phyloP scores from a whole-genome alignment of 352 stramenopile genomes.

The Phytophthora megakarya region DNA sequence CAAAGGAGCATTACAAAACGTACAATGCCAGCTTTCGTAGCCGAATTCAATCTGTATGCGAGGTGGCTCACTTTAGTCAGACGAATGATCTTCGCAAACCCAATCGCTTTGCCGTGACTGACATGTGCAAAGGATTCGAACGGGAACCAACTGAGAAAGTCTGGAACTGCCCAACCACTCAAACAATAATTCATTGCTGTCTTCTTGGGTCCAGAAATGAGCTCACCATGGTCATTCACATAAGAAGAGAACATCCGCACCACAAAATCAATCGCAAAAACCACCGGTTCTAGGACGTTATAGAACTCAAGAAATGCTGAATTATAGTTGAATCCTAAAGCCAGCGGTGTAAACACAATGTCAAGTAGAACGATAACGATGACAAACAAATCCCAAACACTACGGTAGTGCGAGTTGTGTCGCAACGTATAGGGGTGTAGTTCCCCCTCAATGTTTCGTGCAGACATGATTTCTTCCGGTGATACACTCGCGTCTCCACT shows the following conservation, averaged over 20 bases:
- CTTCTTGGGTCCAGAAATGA: conserved; percentile 52
- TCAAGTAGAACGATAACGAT: conserved; percentile 58
- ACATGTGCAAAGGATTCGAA: conserved; percentile 47
- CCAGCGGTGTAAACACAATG: conserved; percentile 58
- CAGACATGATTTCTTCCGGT: conserved; percentile 43
- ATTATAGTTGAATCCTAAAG: conserved; percentile 58
- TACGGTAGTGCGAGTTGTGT: conserved; percentile 49
- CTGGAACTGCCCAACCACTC: conserved; percentile 56
- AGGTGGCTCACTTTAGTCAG: conserved; percentile 72
- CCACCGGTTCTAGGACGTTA: conserved; percentile 43
- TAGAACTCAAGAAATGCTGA: conserved; percentile 30
- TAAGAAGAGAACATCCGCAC: conserved; percentile 69
- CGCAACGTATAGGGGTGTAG: conserved; percentile 52
- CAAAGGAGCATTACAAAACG: conserved; percentile 55
- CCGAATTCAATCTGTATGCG: conserved; percentile 53
- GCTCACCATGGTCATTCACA: conserved; percentile 45
- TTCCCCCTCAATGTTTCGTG: conserved; percentile 37
- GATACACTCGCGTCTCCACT: conserved; percentile 27
- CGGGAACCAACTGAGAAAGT: conserved; percentile 73
- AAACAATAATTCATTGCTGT: conserved; percentile 58
- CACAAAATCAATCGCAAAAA: conserved; percentile 63
- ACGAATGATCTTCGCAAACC: conserved; percentile 64
- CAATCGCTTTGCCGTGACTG: conserved; percentile 46
- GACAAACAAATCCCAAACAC: conserved; percentile 56
- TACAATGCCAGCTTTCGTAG: conserved; percentile 62